Evolutionary conservation across 495 filamentous ascomycete genomes (phyloP).

Genomic region (Penicillium pancosmium): DNA sequence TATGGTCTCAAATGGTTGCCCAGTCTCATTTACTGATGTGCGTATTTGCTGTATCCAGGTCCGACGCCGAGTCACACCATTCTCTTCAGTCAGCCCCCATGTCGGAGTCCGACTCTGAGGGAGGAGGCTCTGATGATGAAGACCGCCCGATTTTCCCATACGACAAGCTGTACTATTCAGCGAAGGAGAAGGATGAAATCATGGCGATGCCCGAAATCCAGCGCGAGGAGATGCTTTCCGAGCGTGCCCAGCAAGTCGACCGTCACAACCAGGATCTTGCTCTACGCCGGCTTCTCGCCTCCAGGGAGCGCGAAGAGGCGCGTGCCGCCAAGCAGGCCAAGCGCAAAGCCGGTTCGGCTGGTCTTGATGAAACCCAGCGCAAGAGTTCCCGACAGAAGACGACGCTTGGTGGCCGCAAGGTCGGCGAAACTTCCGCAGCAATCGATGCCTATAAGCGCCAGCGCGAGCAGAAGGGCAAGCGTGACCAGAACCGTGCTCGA

Average conservation of each 20-base stretch:
- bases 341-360: constrained; percentile 75
- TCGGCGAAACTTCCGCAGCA: constrained; percentile 73
- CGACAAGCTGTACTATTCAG: constrained; percentile 82
- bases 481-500: constrained; percentile 71
- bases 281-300: constrained; percentile 77
- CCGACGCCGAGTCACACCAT: constrained; percentile 65
- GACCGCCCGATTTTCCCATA: constrained; percentile 74
- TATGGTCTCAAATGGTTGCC: constrained; percentile 8
- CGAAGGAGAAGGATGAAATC: constrained; percentile 78
- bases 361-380: constrained; percentile 70
- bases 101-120: constrained; percentile 73
- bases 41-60: constrained; percentile 41
- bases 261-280: constrained; percentile 79
- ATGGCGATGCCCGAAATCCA: constrained; percentile 87
- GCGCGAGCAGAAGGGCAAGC: constrained; percentile 75
- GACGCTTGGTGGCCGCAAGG: constrained; percentile 73
- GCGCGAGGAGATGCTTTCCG: constrained; percentile 86
- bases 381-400: constrained; percentile 84
- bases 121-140: constrained; percentile 52
- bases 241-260: constrained; percentile 80
- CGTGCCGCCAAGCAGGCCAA: constrained; percentile 69
- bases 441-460: constrained; percentile 84
- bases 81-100: constrained; percentile 85
- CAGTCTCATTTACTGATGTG: constrained; percentile 9
- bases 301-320: constrained; percentile 63